Conservation (phyloP, 1,284 basidiomycete species). For the Fomes fomentarius region DNA sequence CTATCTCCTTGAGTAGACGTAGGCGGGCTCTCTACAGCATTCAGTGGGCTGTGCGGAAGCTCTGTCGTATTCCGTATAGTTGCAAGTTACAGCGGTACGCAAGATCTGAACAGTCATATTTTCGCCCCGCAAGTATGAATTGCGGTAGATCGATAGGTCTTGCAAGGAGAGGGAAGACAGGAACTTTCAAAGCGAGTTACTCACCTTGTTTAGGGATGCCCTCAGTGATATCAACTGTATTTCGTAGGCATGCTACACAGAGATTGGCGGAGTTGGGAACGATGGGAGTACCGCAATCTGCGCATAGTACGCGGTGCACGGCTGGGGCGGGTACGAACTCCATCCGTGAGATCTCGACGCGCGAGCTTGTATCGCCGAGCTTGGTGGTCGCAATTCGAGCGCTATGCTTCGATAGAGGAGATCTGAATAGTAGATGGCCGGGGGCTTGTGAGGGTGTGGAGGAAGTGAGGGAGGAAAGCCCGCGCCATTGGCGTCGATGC, state of each 20-base stretch:
- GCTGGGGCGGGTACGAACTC: constrained; percentile 74
- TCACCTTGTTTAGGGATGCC: constrained; percentile 95
- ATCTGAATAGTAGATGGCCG: not conserved
- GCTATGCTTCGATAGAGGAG: not conserved
- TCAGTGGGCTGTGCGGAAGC: no score
- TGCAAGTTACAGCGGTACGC: no score
- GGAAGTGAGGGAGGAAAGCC: not conserved
- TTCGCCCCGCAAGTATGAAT: no score
- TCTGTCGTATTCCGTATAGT: no score
- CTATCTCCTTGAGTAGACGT: no score
- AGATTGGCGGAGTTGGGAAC: constrained; percentile 96
- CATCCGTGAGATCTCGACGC: no score
- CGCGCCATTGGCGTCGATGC: not conserved
- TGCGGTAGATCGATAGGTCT: no score
- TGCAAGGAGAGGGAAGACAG: not conserved
- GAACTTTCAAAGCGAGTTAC: constrained; percentile 11
- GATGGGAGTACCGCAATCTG: constrained; percentile 88
- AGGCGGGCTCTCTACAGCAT: no score
- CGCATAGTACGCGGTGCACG: constrained; percentile 78
- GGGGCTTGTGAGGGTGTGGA: not conserved
- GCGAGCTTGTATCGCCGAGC: not conserved
- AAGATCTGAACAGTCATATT: no score
- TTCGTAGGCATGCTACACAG: constrained; percentile 90
- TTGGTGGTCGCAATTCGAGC: not conserved
- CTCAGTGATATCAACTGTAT: constrained; percentile 96